Base-by-base conservation (phyloP, 805 yeast genomes). In the Candida parachauliodes region DNA sequence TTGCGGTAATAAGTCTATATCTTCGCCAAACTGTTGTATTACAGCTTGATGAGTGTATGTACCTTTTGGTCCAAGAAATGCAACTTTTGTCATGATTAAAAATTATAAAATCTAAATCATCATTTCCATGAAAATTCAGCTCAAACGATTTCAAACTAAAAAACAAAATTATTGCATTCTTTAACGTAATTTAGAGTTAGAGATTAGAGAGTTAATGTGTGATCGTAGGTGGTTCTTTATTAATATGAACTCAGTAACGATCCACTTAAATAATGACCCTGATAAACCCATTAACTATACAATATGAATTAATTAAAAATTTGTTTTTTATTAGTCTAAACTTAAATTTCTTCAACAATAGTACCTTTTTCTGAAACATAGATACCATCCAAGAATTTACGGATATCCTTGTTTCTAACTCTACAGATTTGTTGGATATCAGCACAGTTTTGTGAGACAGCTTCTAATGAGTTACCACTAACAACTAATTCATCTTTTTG, bases 301-400 rank as follows among this genome's bases (percentile, higher is more conserved):
- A 32, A 21, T 19, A 28, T 29, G 30, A 41, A 39, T 34, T 40
- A 39, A 8, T 8, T 21, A 10, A 21, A 41, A 42, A 36, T 39
- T 30, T 39, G 24, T 24, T 22, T 16, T 33, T 22, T 9, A 25
- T 27, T 24, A 18, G 24, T 28, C n/a, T 25, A 25, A n/a, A 18
- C 14, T 36, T 60, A 60, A 43, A 52, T 45, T 20, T 82, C 89
- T 68, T 81, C 86, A 51, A 73, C 84, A 66, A 91, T 77, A 69
- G 76, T 76, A 64, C 96, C 95, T 76, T 84, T 85, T 77, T 85
- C 94, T 55, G 97, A 89, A 62, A 91, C 98, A 74, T 91, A 91
- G 77, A 91, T 89, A 88, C 99, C 99, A 74, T 94, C 98, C 81
- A 93, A 85, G 83, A 91, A 91, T 82, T 91, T 91, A 78, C 98